Base-by-base conservation (phyloP, 2,329 filamentous ascomycete species). In the Chaetomium strumarium region DNA sequence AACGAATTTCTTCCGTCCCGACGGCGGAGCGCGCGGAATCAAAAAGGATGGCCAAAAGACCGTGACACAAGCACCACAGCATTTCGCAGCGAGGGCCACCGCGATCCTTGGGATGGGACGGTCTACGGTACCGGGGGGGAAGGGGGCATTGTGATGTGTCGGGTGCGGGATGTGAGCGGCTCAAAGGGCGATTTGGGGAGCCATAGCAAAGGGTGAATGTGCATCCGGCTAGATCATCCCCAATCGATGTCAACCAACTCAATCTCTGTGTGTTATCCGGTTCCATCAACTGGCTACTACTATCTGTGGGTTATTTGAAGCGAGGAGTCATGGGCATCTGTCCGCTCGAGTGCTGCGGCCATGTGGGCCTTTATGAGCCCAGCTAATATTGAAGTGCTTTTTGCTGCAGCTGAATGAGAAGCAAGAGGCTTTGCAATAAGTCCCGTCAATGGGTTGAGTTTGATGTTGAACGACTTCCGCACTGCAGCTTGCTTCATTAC, bases 21-120 rank as follows among this genome's bases (percentile, higher is more conserved):
- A 62, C 51, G 60, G 58, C 58, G 61, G 67, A 68, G 68, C 70
- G 66, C 67, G 61, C 63, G 63, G 63, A 65, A 64, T 64, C 62
- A 58, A 63, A 65, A 62, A 57, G 62, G 62, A 64, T 62, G 58
- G 60, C 51, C 56, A 58, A 63, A 62, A 53, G 55, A 63, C 60
- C 57, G 55, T 62, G 58, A 61, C 55, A 56, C 56, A 52, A 51
- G 46, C 55, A 57, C 47, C 31, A 50, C 52, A 47, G 39, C 54
- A 50, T 52, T 45, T 51, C 45, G 48, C 57, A 55, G 51, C 53
- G 52, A 49, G 38, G 46, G 49, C n/a, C 52, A 49, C 46, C 37
- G 38, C 39, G 17, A 31, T 41, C 40, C 33, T 40, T 46, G 34
- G 53, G 46, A 29, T 46, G 43, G 43, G 46, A 42, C 50, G 24